A percentile compares a stretch with the other conserved stretches of the same genome.
Conservation (phyloP, 768 basidiomycete genomes). For the Chalciporus pseudorubinellus region DNA sequence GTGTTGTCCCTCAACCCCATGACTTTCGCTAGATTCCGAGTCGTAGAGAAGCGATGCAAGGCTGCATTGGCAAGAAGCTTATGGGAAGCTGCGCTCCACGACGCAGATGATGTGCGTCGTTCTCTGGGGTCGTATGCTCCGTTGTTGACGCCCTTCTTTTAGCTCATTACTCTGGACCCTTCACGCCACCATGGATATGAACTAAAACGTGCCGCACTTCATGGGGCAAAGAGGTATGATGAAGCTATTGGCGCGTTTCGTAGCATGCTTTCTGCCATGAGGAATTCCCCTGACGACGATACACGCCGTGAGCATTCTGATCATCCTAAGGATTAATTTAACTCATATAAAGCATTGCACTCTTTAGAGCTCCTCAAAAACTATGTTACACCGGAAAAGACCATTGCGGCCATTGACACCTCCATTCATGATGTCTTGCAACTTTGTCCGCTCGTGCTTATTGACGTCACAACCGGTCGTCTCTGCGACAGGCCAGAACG, state of each 20-base stretch:
- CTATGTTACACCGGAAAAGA: no score
- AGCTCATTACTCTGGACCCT: constrained; percentile 1
- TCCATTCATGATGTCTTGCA: not conserved
- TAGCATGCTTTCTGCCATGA: not conserved
- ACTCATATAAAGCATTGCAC: not conserved
- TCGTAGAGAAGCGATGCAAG: no score
- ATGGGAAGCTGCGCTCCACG: constrained; percentile 3
- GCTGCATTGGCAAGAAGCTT: not conserved
- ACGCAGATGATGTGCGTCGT: not conserved
- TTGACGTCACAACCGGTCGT: no score
- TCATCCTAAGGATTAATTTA: not conserved
- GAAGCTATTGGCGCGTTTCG: not conserved
- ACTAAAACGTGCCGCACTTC: not conserved
- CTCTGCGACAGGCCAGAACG: not conserved
- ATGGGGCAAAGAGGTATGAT: not conserved
- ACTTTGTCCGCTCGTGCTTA: no score
- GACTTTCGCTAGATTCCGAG: not conserved
- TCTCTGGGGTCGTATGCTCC: not conserved
- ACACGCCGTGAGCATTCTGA: not conserved
- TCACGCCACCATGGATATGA: not conserved
- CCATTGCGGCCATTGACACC: not conserved
- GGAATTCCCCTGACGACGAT: not conserved
- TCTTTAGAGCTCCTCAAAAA: not conserved
- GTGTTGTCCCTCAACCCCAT: constrained; percentile 1
- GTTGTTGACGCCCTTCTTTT: no score